Conservation (phyloP, 108 stramenopile species). For the Bacterosira constricta region DNA sequence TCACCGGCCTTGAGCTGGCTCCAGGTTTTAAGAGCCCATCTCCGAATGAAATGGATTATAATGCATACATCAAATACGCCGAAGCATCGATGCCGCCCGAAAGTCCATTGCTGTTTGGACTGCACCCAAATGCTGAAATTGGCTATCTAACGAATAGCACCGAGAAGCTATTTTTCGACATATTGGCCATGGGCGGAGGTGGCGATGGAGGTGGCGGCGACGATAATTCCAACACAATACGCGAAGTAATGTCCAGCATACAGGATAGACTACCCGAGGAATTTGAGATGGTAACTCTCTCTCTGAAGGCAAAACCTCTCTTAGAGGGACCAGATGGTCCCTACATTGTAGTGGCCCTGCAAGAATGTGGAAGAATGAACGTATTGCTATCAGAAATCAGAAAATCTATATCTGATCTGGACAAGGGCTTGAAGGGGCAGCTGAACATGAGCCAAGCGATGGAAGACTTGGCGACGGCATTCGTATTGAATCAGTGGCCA, state of each 20-base stretch:
- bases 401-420: conserved; percentile 68
- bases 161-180: conserved; percentile 60
- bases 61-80: conserved; percentile 63
- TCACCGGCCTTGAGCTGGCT: conserved; percentile 58
- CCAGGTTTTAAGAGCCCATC: conserved; percentile 76
- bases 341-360: conserved; percentile 75
- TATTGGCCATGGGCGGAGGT: conserved; percentile 61
- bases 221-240: conserved; percentile 35
- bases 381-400: conserved; percentile 65
- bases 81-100: conserved; percentile 65
- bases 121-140: conserved; percentile 86
- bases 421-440: conserved; percentile 85
- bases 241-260: conserved; percentile 56
- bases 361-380: conserved; percentile 85
- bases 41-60: conserved; percentile 52
- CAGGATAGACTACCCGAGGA: conserved; percentile 65
- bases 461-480: conserved; percentile 67
- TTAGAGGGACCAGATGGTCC: conserved; percentile 66
- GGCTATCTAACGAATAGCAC: conserved; percentile 70
- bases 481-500: conserved; percentile 72
- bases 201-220: conserved; percentile 32
- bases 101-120: conserved; percentile 73
- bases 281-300: conserved; percentile 66
- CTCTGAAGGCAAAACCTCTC: conserved; percentile 60
- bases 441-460: conserved; percentile 79